Conservation (phyloP, 495 filamentous ascomycete species). For the Neurospora africana region DNA sequence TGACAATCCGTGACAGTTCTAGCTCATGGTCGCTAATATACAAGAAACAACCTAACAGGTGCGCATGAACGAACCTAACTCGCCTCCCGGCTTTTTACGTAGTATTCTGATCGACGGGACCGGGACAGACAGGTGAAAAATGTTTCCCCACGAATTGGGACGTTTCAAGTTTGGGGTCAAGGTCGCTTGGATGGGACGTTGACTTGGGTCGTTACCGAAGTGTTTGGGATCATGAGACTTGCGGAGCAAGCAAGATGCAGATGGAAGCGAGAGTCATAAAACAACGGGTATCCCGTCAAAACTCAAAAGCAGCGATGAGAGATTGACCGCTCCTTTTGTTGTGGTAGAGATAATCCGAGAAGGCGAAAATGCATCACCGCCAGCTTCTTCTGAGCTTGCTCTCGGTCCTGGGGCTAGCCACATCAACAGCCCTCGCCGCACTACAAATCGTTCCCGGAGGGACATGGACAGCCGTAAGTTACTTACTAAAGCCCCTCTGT, state of each 20-base stretch:
- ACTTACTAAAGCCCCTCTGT: no score
- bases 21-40: not conserved
- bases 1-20: not conserved
- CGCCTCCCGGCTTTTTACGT: not conserved
- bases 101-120: not conserved
- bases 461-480: slow-evolving; percentile 40
- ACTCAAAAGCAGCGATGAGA: not conserved
- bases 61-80: not conserved
- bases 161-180: not conserved
- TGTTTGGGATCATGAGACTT: not conserved
- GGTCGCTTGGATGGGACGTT: not conserved
- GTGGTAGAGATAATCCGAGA: not conserved
- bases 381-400: not conserved
- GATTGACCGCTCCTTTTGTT: not conserved
- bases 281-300: not conserved
- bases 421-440: not conserved
- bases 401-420: not conserved
- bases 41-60: not conserved
- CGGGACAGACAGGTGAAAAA: not conserved
- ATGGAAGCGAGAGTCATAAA: not conserved
- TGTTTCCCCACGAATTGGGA: not conserved
- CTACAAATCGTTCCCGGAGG: slow-evolving; percentile 39
- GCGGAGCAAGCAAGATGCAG: not conserved
- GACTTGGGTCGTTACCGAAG: not conserved
- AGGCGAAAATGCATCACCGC: not conserved